These are phyloP conservation scores for Boletus sp. DNA, from an alignment of 768 basidiomycete genomes.

Conservation along the genomic window DNA sequence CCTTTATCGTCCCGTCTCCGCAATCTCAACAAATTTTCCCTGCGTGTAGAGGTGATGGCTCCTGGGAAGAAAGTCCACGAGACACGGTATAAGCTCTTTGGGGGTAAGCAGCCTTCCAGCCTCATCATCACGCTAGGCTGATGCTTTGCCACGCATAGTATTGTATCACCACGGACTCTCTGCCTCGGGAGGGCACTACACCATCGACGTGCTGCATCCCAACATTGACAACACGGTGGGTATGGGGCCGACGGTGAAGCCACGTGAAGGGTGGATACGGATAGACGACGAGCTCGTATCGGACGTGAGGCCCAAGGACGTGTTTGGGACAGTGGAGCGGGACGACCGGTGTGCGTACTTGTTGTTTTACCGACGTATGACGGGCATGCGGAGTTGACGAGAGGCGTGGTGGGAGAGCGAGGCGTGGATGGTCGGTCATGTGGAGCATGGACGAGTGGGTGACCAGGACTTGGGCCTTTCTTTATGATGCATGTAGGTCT, in stretches of 20 bases:
- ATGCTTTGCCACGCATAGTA: constrained; percentile 39
- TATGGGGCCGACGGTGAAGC: constrained; percentile 11
- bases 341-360: constrained; percentile 82
- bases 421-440: too few species aligned
- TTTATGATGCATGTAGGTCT: too few species aligned
- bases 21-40: background rate
- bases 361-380: constrained; percentile 74
- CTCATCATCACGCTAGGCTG: background rate
- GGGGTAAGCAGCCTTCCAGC: constrained; percentile 49
- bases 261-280: constrained; percentile 80
- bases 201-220: constrained; percentile 83
- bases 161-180: constrained; percentile 92
- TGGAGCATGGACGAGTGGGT: too few species aligned
- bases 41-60: constrained; percentile 55
- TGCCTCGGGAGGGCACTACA: constrained; percentile 94
- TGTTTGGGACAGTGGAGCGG: constrained; percentile 52
- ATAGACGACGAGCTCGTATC: constrained; percentile 91
- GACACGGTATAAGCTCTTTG: constrained; percentile 77
- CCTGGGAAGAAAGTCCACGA: constrained; percentile 46
- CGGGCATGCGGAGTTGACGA: constrained; percentile 14
- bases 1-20: background rate
- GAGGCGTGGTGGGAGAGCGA: too few species aligned
- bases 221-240: constrained; percentile 46
- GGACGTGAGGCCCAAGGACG: constrained; percentile 67
- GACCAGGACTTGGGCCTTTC: too few species aligned